Percentiles rank a stretch among this genome's conserved stretches.
Evolutionary conservation across 2,329 filamentous ascomycete species (phyloP).

Genomic region (Helotiales sp.): DNA sequence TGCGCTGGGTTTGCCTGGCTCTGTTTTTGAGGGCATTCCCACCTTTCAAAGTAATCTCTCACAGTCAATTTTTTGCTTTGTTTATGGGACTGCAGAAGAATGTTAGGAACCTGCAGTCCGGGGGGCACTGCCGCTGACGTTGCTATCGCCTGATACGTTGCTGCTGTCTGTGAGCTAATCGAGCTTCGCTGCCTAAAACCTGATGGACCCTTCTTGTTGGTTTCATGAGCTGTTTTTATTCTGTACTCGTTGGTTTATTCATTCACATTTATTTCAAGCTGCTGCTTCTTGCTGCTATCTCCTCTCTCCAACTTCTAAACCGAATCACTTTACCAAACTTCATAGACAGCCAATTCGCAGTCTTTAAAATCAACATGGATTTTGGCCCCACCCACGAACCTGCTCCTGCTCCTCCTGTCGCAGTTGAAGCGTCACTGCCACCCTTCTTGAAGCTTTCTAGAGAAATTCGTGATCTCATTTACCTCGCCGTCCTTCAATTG

Average conservation of each 20-base stretch:
- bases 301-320: background rate
- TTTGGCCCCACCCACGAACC: no score
- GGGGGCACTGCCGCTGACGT: background rate
- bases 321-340: background rate
- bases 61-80: no score
- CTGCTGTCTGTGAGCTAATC: background rate
- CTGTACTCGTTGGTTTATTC: no score
- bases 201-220: background rate
- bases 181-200: conserved; percentile 1
- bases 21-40: background rate
- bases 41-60: no score
- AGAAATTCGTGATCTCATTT: conserved; percentile 1
- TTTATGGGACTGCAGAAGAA: background rate
- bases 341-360: background rate
- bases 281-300: background rate
- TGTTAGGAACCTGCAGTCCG: no score
- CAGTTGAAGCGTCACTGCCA: background rate
- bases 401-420: background rate
- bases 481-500: background rate
- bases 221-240: background rate
- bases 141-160: background rate
- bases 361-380: background rate
- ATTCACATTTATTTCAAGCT: background rate
- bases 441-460: background rate
- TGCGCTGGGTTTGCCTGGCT: background rate